These are phyloP conservation scores for Boechera stricta DNA, from an alignment of 345 rosid genomes.

Conservation along the genomic window DNA sequence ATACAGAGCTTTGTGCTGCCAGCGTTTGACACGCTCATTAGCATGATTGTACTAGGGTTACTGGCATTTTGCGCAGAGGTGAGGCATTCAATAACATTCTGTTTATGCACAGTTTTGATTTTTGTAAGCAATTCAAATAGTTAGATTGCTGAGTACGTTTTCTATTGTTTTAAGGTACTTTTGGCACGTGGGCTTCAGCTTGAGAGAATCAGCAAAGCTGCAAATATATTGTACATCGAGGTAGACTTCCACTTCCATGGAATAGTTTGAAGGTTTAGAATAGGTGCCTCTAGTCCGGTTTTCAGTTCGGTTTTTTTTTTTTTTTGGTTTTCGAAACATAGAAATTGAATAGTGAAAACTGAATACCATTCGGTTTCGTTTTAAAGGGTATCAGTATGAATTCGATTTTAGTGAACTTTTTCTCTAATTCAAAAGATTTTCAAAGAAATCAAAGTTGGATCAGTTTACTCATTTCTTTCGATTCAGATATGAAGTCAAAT, in stretches of 20 bases:
- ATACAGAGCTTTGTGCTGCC: conserved; percentile 80
- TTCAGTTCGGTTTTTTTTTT: not conserved
- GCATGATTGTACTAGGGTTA: conserved; percentile 65
- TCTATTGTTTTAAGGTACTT: conserved; percentile 54
- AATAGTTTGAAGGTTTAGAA: not conserved
- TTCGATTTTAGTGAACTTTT: not conserved
- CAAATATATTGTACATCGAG: conserved; percentile 72
- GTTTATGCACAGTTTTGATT: not conserved
- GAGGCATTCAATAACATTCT: conserved; percentile 13
- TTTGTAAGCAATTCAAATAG: conserved; percentile 7
- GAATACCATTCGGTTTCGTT: not conserved
- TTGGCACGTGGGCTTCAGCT: conserved; percentile 90
- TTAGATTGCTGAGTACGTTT: not conserved
- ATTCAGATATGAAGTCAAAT: not conserved
- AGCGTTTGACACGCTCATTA: conserved; percentile 52
- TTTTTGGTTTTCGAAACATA: not conserved
- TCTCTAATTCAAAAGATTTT: not conserved
- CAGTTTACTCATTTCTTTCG: not conserved
- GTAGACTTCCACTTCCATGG: conserved; percentile 41
- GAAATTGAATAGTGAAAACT: not conserved
- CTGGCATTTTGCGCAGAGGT: conserved; percentile 90
- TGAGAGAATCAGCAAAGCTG: conserved; percentile 83
- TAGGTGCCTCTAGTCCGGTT: not conserved
- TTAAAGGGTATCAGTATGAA: not conserved
- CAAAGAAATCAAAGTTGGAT: not conserved